Percentiles rank a stretch among this genome's conserved stretches.
These are phyloP conservation scores for Vanrija pseudolonga DNA, from an alignment of 1,284 basidiomycete genomes.

Conservation along the genomic window DNA sequence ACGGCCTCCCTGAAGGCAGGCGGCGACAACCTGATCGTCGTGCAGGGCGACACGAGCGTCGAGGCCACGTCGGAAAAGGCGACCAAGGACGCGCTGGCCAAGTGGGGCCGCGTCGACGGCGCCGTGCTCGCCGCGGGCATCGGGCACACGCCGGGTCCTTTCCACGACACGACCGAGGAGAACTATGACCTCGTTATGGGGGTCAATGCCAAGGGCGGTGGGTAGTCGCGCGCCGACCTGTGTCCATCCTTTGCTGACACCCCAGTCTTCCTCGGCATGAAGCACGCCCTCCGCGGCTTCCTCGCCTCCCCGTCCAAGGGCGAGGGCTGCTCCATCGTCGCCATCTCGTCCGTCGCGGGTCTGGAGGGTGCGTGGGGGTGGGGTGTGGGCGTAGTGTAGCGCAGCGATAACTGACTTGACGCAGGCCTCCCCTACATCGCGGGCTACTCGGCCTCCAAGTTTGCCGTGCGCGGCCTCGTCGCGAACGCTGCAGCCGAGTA, in stretches of 20 bases:
- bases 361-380: conserved; percentile 15
- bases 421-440: conserved; percentile 29
- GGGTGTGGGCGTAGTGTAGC: background rate
- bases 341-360: conserved; percentile 26
- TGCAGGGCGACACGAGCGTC: conserved; percentile 12
- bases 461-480: conserved; percentile 29
- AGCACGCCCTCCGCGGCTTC: conserved; percentile 23
- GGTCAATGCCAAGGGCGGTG: conserved; percentile 17
- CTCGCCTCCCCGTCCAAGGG: conserved; percentile 17
- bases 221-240: background rate
- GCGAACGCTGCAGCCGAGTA: conserved; percentile 26
- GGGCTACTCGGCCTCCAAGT: conserved; percentile 31
- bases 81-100: conserved; percentile 7
- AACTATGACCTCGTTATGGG: conserved; percentile 17
- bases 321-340: conserved; percentile 24
- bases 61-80: conserved; percentile 9
- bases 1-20: too few species aligned
- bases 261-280: conserved; percentile 26
- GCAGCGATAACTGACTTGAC: conserved; percentile 24
- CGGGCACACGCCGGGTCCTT: conserved; percentile 3
- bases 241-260: too few species aligned
- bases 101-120: conserved; percentile 20
- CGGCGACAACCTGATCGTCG: conserved; percentile 1
- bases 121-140: conserved; percentile 20
- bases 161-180: conserved; percentile 13